These are phyloP conservation scores for Beta macrorhiza DNA, from an alignment of 179 eudicot genomes.

Conservation along the genomic window DNA sequence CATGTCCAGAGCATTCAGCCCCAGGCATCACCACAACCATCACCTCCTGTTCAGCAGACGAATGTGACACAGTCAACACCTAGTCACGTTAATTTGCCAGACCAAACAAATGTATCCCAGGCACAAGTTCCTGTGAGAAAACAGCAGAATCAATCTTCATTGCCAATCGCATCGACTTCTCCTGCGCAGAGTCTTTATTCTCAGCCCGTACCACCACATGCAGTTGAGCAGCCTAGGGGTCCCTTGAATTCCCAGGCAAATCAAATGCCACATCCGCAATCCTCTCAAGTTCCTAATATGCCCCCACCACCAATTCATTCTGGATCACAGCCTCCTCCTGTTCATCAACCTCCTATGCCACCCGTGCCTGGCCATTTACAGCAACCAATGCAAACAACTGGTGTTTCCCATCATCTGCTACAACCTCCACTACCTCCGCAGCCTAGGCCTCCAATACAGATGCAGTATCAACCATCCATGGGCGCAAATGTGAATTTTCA, in stretches of 20 bases:
- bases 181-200: conserved; percentile 47
- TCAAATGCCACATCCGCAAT: conserved; percentile 45
- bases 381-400: conserved; percentile 60
- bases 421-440: conserved; percentile 75
- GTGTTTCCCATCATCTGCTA: conserved; percentile 48
- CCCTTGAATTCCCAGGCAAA: conserved; percentile 47
- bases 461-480: conserved; percentile 62
- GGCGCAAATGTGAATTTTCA: conserved; percentile 61
- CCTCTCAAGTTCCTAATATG: conserved; percentile 61
- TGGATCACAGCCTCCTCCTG: conserved; percentile 50
- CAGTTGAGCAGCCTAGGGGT: conserved; percentile 47
- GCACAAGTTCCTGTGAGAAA: conserved; percentile 42
- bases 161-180: conserved; percentile 42
- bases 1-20: conserved; percentile 54
- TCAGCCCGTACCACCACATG: conserved; percentile 48
- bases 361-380: conserved; percentile 55
- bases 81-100: conserved; percentile 49
- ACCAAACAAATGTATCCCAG: conserved; percentile 50
- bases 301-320: conserved; percentile 48
- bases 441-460: conserved; percentile 55
- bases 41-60: conserved; percentile 49
- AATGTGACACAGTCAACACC: conserved; percentile 47
- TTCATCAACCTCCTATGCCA: conserved; percentile 62
- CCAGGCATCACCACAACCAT: conserved; percentile 40
- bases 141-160: conserved; percentile 47